Percentiles rank a stretch among this genome's conserved stretches.
Evolutionary conservation across 805 yeast genomes (phyloP).

Genomic region (Lipomyces chichibuensis): DNA sequence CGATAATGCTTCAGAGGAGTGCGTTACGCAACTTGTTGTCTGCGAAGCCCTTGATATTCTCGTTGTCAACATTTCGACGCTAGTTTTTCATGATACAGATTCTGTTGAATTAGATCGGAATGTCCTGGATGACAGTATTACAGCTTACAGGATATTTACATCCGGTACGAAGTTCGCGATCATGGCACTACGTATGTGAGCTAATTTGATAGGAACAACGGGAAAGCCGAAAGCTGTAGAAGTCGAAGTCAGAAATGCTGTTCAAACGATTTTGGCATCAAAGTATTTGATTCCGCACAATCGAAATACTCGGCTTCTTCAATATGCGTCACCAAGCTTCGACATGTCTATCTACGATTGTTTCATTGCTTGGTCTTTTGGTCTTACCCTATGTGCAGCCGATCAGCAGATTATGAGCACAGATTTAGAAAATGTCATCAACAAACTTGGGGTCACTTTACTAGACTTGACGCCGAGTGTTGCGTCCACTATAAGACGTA

Average conservation of each 20-base stretch:
- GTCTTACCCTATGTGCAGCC: conserved; percentile 35
- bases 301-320: conserved; percentile 21
- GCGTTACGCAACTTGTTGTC: background rate
- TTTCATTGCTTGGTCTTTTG: conserved; percentile 35
- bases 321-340: conserved; percentile 35
- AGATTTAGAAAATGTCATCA: conserved; percentile 27
- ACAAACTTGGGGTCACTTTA: conserved; percentile 20
- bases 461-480: conserved; percentile 39
- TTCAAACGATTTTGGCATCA: conserved; percentile 31
- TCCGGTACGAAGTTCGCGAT: conserved; percentile 23
- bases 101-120: background rate
- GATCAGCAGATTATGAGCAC: conserved; percentile 23
- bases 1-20: background rate
- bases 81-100: conserved; percentile 5
- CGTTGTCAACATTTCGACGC: conserved; percentile 9
- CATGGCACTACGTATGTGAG: background rate
- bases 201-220: conserved; percentile 28
- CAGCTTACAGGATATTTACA: conserved; percentile 36
- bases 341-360: conserved; percentile 38
- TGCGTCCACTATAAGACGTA: conserved; percentile 30
- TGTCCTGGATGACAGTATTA: conserved; percentile 5
- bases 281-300: conserved; percentile 19
- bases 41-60: background rate
- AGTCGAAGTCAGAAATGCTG: conserved; percentile 31
- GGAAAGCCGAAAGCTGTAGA: conserved; percentile 37